Evolutionary conservation across 345 rosid species (phyloP).

Genomic region (Citrus trifoliata): DNA sequence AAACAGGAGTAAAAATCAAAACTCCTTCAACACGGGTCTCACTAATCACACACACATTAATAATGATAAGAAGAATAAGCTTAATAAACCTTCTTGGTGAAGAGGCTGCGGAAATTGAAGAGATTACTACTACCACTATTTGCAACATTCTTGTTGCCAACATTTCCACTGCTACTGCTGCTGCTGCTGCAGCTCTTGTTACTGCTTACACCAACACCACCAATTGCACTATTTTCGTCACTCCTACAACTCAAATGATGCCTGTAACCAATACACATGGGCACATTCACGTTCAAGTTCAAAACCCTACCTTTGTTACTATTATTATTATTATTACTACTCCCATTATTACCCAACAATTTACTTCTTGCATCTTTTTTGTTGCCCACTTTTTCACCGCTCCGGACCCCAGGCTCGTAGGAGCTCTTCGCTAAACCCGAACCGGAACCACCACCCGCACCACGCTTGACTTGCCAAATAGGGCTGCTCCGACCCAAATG

Average conservation of each 20-base stretch:
- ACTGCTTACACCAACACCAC: neutral
- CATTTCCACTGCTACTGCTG: neutral
- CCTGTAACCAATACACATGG: constrained; percentile 58
- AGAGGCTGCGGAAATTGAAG: constrained; percentile 69
- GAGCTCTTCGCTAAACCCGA: constrained; percentile 11
- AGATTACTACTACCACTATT: constrained; percentile 20
- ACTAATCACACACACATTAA: neutral
- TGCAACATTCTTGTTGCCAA: neutral
- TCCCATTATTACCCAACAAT: neutral
- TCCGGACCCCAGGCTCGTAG: constrained; percentile 16
- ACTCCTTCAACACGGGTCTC: neutral
- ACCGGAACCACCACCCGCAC: constrained; percentile 8
- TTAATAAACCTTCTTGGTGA: constrained; percentile 62
- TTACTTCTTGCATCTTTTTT: constrained; percentile 20
- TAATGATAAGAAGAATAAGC: neutral
- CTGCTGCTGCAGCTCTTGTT: neutral
- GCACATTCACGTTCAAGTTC: constrained; percentile 65
- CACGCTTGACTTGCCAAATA: constrained; percentile 66
- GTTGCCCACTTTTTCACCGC: constrained; percentile 17
- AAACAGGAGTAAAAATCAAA: neutral
- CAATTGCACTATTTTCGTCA: constrained; percentile 27
- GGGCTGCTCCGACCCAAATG: constrained; percentile 74
- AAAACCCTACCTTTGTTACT: constrained; percentile 27
- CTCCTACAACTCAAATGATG: constrained; percentile 66
- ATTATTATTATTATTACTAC: neutral